These are phyloP conservation scores for Lentinula novae-zelandiae DNA, from an alignment of 1,284 basidiomycete species.

Conservation along the genomic window DNA sequence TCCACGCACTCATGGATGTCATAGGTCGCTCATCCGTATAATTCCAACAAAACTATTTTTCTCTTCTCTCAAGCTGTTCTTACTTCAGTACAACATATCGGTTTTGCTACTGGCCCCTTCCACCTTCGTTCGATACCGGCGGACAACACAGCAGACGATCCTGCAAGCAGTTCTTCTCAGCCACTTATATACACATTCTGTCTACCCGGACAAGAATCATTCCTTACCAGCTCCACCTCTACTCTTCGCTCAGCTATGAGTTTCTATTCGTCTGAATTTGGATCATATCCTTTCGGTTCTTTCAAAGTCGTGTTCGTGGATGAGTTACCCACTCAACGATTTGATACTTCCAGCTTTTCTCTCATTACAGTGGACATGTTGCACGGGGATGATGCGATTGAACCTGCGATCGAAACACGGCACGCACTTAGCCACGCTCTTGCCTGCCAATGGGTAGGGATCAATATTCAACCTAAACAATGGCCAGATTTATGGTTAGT, in stretches of 20 bases:
- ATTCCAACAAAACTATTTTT: slow-evolving; percentile 93
- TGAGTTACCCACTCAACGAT: slow-evolving; percentile 74
- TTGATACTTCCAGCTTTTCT: slow-evolving; percentile 83
- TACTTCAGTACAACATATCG: slow-evolving; percentile 93
- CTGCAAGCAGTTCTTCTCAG: slow-evolving; percentile 61
- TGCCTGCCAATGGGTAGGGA: slow-evolving; percentile 95
- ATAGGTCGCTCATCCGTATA: slow-evolving; percentile 90
- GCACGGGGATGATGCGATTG: slow-evolving; percentile 87
- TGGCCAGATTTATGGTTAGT: slow-evolving; percentile 97
- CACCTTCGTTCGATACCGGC: slow-evolving; percentile 72
- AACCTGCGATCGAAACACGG: slow-evolving; percentile 90
- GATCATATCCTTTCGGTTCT: slow-evolving; percentile 94
- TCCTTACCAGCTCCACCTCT: slow-evolving; percentile 65
- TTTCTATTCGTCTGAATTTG: slow-evolving; percentile 90
- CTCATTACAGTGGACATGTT: slow-evolving; percentile 82
- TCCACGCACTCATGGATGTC: slow-evolving; percentile 16
- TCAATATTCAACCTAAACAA: slow-evolving; percentile 94
- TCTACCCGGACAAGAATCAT: slow-evolving; percentile 80
- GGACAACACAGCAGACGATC: slow-evolving; percentile 54
- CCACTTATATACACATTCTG: slow-evolving; percentile 93
- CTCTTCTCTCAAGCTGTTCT: slow-evolving; percentile 86
- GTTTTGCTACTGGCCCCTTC: slow-evolving; percentile 95
- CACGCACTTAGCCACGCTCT: slow-evolving; percentile 85
- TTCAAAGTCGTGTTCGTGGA: slow-evolving; percentile 97
- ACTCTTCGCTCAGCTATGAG: slow-evolving; percentile 88